Base-by-base conservation (phyloP, 441 rosid genomes). In the Gossypium aridum region DNA sequence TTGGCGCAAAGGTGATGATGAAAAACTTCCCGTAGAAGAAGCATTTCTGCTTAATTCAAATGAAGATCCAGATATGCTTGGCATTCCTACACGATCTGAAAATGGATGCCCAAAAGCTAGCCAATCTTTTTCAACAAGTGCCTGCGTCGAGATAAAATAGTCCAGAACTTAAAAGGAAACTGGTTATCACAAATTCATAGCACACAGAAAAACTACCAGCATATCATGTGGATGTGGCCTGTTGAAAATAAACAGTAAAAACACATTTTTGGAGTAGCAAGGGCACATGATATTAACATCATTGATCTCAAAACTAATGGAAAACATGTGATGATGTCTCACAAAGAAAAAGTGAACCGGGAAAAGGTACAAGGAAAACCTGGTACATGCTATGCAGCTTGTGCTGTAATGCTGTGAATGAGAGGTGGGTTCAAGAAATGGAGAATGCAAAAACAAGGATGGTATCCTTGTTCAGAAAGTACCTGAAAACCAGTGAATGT, bases 91-190 rank as follows among this genome's bases (percentile, higher is more conserved):
- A 63, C 98, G 99, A 80, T 96, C 98, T 8, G 98, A 88, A 87
- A 96, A 90, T 73, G 98, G 98, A 85, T 94, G 99, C 68, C 99
- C 98, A 86, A 94, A 96, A 78, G 99, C 98, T 70, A 94, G 88
- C 99, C 99, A 96, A 80, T 96, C 98, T 82, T 96, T 96, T 83
- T 96, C 99, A 75, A 94, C 72, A 71, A 96, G 97, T 64, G 98
- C 97, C 99, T 96, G 83, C 47, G 64, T 64, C 61, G 75, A 78
- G 63, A 61, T n/a, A 61, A 70, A 75, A 61, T 14, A 67, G 17
- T 39, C 19, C 45, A 60, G 28, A 63, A 67, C 6, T 63, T 31
- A 72, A 37, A 34, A 51, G 34, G 10, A 6, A 17, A 19, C 43
- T 54, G 49, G 73, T 70, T 55, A 55, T 70, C 3, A 8, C 39